phyloP scores from a whole-genome alignment of 2,329 filamentous ascomycete species.

The Clonostachys chloroleuca region DNA sequence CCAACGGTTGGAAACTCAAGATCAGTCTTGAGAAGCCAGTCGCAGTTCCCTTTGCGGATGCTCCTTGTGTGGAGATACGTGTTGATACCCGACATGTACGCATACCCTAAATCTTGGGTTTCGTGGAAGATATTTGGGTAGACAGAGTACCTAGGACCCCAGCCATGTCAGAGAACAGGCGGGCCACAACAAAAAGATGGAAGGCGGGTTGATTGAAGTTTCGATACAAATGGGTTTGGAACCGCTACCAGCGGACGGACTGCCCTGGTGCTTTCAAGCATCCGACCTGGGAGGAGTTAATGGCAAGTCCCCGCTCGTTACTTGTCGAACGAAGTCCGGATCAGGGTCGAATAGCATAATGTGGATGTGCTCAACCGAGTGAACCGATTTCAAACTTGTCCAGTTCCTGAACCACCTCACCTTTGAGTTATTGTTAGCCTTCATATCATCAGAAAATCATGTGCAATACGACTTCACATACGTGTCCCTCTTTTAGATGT shows the following conservation, averaged over 20 bases:
- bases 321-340: conserved; percentile 58
- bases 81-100: no score
- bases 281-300: conserved; percentile 26
- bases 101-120: no score
- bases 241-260: neutral
- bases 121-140: no score
- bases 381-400: conserved; percentile 77
- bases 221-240: no score
- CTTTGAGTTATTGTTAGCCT: conserved; percentile 8
- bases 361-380: conserved; percentile 90
- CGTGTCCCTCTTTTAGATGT: conserved; percentile 44
- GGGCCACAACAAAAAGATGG: no score
- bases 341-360: conserved; percentile 84
- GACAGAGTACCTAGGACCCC: no score
- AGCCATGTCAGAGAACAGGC: no score
- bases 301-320: conserved; percentile 73
- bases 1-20: conserved; percentile 43
- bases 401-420: conserved; percentile 66
- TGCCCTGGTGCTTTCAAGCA: neutral
- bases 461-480: conserved; percentile 25
- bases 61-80: conserved; percentile 46
- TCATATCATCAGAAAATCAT: neutral
- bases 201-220: no score
- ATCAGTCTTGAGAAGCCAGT: conserved; percentile 68
- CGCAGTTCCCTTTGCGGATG: conserved; percentile 69